These are phyloP conservation scores for Claviceps lovelessii DNA, from an alignment of 2,329 filamentous ascomycete species.

Conservation along the genomic window DNA sequence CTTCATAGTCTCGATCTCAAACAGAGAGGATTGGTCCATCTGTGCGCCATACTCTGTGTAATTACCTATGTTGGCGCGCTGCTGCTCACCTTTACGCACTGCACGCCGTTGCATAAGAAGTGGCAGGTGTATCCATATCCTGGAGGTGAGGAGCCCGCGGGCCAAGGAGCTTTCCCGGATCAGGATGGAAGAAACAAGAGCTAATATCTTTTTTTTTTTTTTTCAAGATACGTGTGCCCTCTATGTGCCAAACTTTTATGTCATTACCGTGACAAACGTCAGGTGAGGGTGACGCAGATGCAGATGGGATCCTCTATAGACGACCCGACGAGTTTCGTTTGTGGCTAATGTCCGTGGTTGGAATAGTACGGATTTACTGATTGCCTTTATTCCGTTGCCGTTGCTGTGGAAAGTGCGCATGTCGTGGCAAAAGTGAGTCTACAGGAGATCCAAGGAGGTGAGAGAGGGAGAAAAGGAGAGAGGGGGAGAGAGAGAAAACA, in stretches of 20 bases:
- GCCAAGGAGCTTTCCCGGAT: not conserved
- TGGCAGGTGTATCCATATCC: conserved; percentile 28
- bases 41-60: conserved; percentile 16
- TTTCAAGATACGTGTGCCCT: not conserved
- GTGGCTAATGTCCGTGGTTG: not conserved
- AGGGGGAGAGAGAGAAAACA: not conserved
- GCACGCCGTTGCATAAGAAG: conserved; percentile 22
- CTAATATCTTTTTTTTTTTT: not conserved
- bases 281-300: not conserved
- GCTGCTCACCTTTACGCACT: conserved; percentile 18
- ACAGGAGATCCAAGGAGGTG: not conserved
- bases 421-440: conserved; percentile 5
- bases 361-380: conserved; percentile 23
- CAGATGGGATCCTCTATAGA: not conserved
- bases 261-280: not conserved
- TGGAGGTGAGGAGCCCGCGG: conserved; percentile 17
- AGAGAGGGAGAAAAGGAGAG: not conserved
- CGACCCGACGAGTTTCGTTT: too few species aligned
- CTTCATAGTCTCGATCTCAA: conserved; percentile 15
- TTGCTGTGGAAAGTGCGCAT: conserved; percentile 26
- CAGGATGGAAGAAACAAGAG: not conserved
- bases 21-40: conserved; percentile 16
- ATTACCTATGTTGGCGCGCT: conserved; percentile 21
- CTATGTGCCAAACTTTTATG: not conserved
- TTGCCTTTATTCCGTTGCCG: conserved; percentile 26